Evolutionary conservation across 139 green algal genomes (phyloP), one percentile per base, ranked within the genome.

Genomic region (Ettlia oleoabundans): DNA sequence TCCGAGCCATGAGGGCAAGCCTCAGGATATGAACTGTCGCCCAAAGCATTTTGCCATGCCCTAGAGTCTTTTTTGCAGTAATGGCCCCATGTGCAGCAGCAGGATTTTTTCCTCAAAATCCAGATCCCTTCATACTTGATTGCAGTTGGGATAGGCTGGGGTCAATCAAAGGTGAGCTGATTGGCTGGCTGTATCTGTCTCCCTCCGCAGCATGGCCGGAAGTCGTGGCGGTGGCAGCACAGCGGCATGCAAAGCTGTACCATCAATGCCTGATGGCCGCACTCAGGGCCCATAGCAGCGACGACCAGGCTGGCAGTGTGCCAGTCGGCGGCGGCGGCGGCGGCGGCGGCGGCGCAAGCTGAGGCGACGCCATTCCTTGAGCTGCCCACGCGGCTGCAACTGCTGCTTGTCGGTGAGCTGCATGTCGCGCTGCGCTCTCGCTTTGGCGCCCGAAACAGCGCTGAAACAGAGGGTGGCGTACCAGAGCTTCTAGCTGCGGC

Each of bases 121-220:
- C n/a, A n/a, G n/a, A n/a, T n/a, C n/a, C n/a, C n/a, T n/a, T n/a
- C n/a, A n/a, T n/a, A n/a, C n/a, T n/a, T n/a, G n/a, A n/a, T n/a
- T n/a, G n/a, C 53, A 69, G 35, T 7, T 80, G 75, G 75, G 75
- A 81, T 10, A 8, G 75, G 21, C 38, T 81, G 58, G 58, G 19
- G 2, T 28, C 32, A 9, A 15, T 81, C 55, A 55, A 41, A 3
- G 13, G 28, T n/a, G 10, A 9, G 19, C 30, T 71, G 28, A 22
- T 38, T 38, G 40, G 38, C 58, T 81, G 75, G 75, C 75, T 81
- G 38, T 81, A 58, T 38, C 75, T 81, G 55, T 28, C 35, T 0
- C 58, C 55, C 15, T 42, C 38, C 1, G 38, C 75, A 1, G 13
- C 55, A 3, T 81, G 75, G 75, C 21, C 38, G 8, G 58, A 71